These are phyloP conservation scores for Rhizopogon vinicolor DNA, from an alignment of 768 basidiomycete species.

Conservation along the genomic window DNA sequence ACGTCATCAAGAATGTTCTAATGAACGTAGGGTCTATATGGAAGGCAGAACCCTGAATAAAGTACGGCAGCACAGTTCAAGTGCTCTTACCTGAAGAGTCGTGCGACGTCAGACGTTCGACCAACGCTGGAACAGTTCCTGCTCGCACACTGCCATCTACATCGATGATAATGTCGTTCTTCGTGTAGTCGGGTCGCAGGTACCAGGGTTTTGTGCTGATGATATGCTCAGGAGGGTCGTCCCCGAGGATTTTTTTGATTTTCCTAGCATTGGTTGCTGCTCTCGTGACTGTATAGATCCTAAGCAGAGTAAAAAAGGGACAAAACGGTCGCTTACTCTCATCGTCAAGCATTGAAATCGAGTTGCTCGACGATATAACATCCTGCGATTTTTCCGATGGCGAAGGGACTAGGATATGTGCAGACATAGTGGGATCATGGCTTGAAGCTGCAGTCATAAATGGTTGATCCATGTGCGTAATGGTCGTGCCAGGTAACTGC, in stretches of 20 bases:
- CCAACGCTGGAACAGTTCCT: conserved; percentile 80
- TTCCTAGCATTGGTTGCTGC: conserved; percentile 42
- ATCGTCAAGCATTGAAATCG: conserved; percentile 15
- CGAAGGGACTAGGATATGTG: conserved; percentile 18
- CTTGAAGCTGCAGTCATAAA: conserved; percentile 14
- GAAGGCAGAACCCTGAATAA: conserved; percentile 2
- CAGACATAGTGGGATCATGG: conserved; percentile 19
- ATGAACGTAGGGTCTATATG: conserved; percentile 68
- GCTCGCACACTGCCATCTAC: conserved; percentile 81
- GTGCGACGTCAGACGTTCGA: conserved; percentile 89
- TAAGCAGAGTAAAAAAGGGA: background rate
- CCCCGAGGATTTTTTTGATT: conserved; percentile 66
- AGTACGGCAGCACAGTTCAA: background rate
- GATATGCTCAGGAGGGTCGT: conserved; percentile 42
- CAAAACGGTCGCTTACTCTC: conserved; percentile 16
- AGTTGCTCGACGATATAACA: conserved; percentile 13
- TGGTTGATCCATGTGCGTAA: conserved; percentile 24
- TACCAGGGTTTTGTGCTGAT: conserved; percentile 71
- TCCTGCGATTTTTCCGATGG: conserved; percentile 15
- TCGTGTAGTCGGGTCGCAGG: conserved; percentile 74
- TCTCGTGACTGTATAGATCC: conserved; percentile 20
- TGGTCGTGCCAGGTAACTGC: conserved; percentile 30
- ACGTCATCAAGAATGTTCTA: conserved; percentile 92
- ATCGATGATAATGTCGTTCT: conserved; percentile 80
- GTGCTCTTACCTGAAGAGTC: conserved; percentile 71